Base-by-base conservation (phyloP, 2,329 filamentous ascomycete genomes). In the Diaporthe amygdali region DNA sequence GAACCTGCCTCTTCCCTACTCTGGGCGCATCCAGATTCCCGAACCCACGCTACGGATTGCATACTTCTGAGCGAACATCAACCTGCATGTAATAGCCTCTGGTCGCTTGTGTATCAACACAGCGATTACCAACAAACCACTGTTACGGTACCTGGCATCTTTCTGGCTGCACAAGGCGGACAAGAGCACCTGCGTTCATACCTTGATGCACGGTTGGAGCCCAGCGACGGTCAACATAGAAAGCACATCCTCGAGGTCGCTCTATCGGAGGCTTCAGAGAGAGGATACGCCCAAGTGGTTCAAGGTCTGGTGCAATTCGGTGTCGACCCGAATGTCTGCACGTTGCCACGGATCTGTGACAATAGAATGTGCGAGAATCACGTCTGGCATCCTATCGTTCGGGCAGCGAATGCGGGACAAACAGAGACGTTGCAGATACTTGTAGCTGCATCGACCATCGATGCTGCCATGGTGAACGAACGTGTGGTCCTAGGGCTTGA, bases 261-360 rank as follows among this genome's bases (percentile, higher is more conserved):
- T 10, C 37, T 59, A 20, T 59, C 54, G 17, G 54, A 59, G 54
- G 54, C 54, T 7, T 41, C 54, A 39, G 34, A 8, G 3, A 59
- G 34, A 10, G 54, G 54, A 1, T 5, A 59, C 27, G 22, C 12
- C 22, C 2, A 20, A 27, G 54, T 59, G 7, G 22, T 59, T 5
- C 54, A 41, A 20, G 27, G n/a, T 14, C 20, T 59, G 54, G 14
- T 59, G 14, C 54, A 37, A 59, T 41, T 59, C 7, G 54, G 54
- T 20, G 54, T 59, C 32, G 54, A 59, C 14, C 54, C 54, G 14
- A 59, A 59, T 8, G 34, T 41, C 34, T 34, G 14, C 34, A 41
- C 17, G 34, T 12, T 56, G 34, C n/a, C 2, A 14, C 5, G 9
- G 1, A 4, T 5, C 2, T 3, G 4, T n/a, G 27, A 6, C 22